Evolutionary conservation across 768 basidiomycete genomes (phyloP).

Genomic region (Termitomyces sp.): DNA sequence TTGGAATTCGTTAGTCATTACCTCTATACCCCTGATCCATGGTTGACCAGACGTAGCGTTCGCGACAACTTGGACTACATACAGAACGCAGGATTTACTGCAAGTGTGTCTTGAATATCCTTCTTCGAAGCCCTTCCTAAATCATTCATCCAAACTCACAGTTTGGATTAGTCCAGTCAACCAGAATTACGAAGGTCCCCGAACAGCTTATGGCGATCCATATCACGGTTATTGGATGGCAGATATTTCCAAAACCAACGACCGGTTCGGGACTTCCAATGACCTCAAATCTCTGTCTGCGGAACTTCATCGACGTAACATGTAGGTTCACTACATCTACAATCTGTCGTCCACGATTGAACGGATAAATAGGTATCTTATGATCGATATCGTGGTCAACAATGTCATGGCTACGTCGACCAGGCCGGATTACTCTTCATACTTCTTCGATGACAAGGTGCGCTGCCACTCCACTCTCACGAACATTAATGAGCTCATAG

Average conservation of each 20-base stretch:
- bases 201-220: conserved; percentile 72
- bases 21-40: not conserved
- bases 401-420: conserved; percentile 75
- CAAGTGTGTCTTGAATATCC: conserved; percentile 36
- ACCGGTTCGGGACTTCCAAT: conserved; percentile 58
- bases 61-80: conserved; percentile 82
- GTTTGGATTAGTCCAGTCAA: conserved; percentile 85
- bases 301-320: conserved; percentile 65
- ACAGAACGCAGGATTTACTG: conserved; percentile 78
- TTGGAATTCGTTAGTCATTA: conserved; percentile 55
- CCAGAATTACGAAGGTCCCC: conserved; percentile 71
- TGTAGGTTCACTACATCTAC: conserved; percentile 39
- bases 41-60: conserved; percentile 35
- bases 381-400: conserved; percentile 85
- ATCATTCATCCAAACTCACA: conserved; percentile 17
- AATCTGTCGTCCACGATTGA: conserved; percentile 1
- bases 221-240: conserved; percentile 88
- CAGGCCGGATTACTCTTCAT: conserved; percentile 60
- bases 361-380: conserved; percentile 51
- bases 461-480: conserved; percentile 8
- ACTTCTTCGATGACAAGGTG: conserved; percentile 65
- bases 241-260: conserved; percentile 59
- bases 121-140: not conserved
- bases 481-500: conserved; percentile 1
- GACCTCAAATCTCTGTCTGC: conserved; percentile 60